phyloP scores from a whole-genome alignment of 257 asterid genomes.

The Nicotiana benthamiana region DNA sequence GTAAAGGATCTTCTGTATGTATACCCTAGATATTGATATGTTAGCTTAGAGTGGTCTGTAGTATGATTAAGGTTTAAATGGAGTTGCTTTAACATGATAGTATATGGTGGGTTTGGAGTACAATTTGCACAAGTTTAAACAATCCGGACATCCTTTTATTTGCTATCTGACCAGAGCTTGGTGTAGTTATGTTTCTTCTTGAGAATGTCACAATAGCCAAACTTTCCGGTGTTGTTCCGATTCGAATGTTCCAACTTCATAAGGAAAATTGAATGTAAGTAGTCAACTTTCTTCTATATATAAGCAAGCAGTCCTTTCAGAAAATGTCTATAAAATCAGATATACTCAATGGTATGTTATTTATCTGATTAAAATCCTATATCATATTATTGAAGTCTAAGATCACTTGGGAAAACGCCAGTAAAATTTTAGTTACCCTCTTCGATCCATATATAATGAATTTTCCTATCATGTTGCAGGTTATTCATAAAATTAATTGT shows the following conservation, averaged over 20 bases:
- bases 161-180: neutral
- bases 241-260: neutral
- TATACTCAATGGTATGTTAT: neutral
- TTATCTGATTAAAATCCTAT: neutral
- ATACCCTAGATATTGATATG: neutral
- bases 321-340: neutral
- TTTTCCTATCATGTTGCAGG: neutral
- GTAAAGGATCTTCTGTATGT: constrained; percentile 5
- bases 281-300: too few relatives aligned
- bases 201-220: neutral
- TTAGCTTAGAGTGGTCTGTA: neutral
- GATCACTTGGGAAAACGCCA: neutral
- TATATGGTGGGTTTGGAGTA: neutral
- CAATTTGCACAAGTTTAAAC: neutral
- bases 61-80: neutral
- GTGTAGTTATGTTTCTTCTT: neutral
- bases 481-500: neutral
- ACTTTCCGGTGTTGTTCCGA: neutral
- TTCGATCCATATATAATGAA: neutral
- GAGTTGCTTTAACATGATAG: neutral
- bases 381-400: neutral
- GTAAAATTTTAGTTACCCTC: neutral
- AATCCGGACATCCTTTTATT: neutral
- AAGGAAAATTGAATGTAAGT: neutral
- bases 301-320: neutral